phyloP scores from a whole-genome alignment of 2,329 filamentous ascomycete species.

The Aspergillus cejpii region DNA sequence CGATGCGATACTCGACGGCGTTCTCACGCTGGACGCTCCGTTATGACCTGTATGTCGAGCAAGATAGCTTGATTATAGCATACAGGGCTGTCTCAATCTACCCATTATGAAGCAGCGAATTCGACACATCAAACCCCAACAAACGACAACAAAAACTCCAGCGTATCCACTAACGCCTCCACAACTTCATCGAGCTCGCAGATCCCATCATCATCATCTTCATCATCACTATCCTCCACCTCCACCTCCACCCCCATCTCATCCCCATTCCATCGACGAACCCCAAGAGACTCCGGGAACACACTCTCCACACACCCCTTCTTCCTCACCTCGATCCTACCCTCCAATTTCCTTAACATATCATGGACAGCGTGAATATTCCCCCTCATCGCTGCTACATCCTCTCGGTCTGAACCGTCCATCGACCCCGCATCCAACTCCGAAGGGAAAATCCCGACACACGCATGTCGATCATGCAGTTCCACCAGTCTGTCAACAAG shows the following conservation, averaged over 20 bases:
- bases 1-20: slow-evolving; percentile 53
- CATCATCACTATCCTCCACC: not conserved
- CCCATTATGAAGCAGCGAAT: not conserved
- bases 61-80: not conserved
- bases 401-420: no score
- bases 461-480: not conserved
- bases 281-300: no score
- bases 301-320: not conserved
- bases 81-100: not conserved
- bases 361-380: slow-evolving; percentile 1
- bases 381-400: not conserved
- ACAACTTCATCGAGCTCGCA: slow-evolving; percentile 4
- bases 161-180: slow-evolving; percentile 3
- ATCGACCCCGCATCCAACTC: no score
- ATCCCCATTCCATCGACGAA: no score
- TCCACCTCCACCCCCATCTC: not conserved
- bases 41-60: slow-evolving; percentile 31
- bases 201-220: slow-evolving; percentile 1
- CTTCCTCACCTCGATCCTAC: not conserved
- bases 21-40: slow-evolving; percentile 53
- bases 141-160: slow-evolving; percentile 6
- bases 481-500: slow-evolving; percentile 5
- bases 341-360: not conserved
- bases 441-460: not conserved
- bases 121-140: slow-evolving; percentile 2